Base-by-base conservation (phyloP, 345 rosid species). In the Pistacia integerrima region DNA sequence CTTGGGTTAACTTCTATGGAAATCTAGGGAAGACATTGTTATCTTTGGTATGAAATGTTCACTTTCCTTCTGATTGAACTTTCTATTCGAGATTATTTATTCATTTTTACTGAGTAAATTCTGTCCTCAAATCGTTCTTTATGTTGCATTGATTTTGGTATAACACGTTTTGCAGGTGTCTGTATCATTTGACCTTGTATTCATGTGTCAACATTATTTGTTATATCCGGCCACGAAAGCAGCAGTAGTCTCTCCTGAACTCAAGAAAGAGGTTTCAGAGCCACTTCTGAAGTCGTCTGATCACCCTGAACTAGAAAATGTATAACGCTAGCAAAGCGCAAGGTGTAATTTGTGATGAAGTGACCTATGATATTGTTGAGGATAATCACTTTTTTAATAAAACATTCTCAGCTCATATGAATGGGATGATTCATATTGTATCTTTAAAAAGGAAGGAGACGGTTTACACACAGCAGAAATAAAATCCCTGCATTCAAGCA, bases 1-100 rank as follows among this genome's bases (percentile, higher is more conserved):
- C 99, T 41, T 95, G 94, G 98, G 93, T 90, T 78, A 95, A 95
- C 89, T 93, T 95, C 80, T 90, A 92, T 74, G 99, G 99, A 67
- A 95, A 95, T 81, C 79, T 93, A 35, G 98, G 99, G 85, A 95
- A 95, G 88, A 90, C 90, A 14, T 78, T 92, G 82, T 84, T 94
- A 4, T 94, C 98, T 74, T 76, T 94, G 86, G 97, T 94, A 90
- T 62, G 89, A 59, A 70, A 46, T 57, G 28, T 51, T 25, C 17
- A 7, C 48, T 58, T 0, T 22, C 60, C 67, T 17, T 44, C 4
- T 77, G 33, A 5, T 65, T 41, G 8, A 58, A 8, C 41, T 58
- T 69, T 35, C 18, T 25, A 4, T 14, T 46, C 16, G 16, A 11
- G 16, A 51, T 2, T 64, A 41, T 41, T 41, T 38, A 9, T 12